Evolutionary conservation across 306 rosid genomes (phyloP).

Genomic region (Ormosia emarginata): DNA sequence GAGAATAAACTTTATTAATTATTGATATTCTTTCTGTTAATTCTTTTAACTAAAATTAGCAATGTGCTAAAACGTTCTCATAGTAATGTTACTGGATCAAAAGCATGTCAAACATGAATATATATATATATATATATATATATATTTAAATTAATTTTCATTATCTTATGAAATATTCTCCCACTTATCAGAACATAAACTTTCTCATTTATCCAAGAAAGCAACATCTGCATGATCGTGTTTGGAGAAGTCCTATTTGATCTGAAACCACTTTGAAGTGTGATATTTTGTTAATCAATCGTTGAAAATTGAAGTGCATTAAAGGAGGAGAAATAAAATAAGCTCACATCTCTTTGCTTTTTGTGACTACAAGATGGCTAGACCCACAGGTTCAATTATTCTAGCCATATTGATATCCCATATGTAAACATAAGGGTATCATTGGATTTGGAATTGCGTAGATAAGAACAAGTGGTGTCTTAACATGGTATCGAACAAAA

Average conservation of each 20-base stretch:
- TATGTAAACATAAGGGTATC: not conserved
- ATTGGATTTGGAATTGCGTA: constrained; percentile 13
- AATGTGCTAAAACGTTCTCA: not conserved
- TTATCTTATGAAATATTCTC: constrained; percentile 7
- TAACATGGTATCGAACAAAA: not conserved
- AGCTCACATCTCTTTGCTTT: not conserved
- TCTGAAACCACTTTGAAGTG: not conserved
- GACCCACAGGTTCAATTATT: constrained; percentile 23
- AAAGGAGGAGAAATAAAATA: constrained; percentile 32
- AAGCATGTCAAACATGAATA: constrained; percentile 33
- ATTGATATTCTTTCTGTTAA: constrained; percentile 15
- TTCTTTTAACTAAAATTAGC: not conserved
- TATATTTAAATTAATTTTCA: not conserved
- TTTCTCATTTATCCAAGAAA: not conserved
- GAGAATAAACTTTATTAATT: constrained; percentile 5
- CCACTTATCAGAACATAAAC: constrained; percentile 16
- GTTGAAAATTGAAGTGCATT: constrained; percentile 17
- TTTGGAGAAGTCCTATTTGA: not conserved
- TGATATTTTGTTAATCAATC: not conserved
- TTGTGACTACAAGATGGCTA: constrained; percentile 21
- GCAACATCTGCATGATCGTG: not conserved
- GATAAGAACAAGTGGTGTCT: not conserved
- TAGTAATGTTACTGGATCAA: not conserved
- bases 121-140: not conserved
- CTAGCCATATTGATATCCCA: not conserved